These are phyloP conservation scores for Saksenaea vasiformis DNA, from an alignment of 371 early-diverging fungal species.

Conservation along the genomic window DNA sequence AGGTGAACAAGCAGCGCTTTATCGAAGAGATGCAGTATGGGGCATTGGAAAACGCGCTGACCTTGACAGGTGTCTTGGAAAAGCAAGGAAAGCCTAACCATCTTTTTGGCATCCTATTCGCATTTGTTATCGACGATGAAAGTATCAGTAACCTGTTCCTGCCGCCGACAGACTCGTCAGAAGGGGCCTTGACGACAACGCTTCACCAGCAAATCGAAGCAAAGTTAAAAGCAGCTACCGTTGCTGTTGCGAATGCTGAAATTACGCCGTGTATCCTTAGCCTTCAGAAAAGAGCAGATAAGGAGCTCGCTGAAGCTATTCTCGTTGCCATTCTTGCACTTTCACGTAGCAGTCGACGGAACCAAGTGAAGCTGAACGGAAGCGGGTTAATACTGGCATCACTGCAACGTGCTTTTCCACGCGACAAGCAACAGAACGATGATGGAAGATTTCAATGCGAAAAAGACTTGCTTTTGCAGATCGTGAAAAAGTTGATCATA, in stretches of 20 bases:
- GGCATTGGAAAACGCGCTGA: conserved; percentile 62
- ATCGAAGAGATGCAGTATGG: conserved; percentile 56
- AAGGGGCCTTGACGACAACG: background rate
- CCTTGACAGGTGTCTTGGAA: conserved; percentile 59
- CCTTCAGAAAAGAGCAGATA: conserved; percentile 50
- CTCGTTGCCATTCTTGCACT: conserved; percentile 52
- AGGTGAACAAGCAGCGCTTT: conserved; percentile 57
- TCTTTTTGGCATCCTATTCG: conserved; percentile 64
- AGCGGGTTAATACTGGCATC: conserved; percentile 57
- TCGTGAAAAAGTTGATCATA: conserved; percentile 61
- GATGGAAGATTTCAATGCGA: conserved; percentile 10
- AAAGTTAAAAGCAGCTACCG: conserved; percentile 23
- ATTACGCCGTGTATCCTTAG: conserved; percentile 55
- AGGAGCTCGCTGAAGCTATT: conserved; percentile 42
- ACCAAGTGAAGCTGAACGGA: conserved; percentile 65
- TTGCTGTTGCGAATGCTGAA: conserved; percentile 56
- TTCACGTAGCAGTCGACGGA: conserved; percentile 58
- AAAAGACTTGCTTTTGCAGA: conserved; percentile 45
- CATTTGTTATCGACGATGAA: conserved; percentile 61
- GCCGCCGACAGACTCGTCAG: conserved; percentile 7
- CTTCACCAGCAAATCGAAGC: conserved; percentile 22
- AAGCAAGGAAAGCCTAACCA: conserved; percentile 35
- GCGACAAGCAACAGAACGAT: conserved; percentile 14
- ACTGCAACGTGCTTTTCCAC: conserved; percentile 50
- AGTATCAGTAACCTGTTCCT: conserved; percentile 50